These are phyloP conservation scores for Osmozyma mogii DNA, from an alignment of 805 yeast genomes.

Conservation along the genomic window DNA sequence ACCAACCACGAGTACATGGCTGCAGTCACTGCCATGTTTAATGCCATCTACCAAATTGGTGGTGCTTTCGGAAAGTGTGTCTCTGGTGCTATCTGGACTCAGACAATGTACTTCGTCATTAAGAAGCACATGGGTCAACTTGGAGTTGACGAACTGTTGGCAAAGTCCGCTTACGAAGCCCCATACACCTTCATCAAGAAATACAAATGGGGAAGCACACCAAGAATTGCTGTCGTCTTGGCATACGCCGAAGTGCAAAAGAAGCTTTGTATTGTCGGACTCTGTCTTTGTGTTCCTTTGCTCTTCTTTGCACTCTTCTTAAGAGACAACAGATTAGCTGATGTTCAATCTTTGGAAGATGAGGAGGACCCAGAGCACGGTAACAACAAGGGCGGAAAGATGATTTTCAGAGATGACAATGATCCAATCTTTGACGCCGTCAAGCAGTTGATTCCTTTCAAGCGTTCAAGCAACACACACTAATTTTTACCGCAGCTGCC, in stretches of 20 bases:
- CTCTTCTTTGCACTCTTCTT: neutral
- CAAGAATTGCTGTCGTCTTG: neutral
- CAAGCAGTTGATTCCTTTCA: too few species aligned
- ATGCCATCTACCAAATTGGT: conserved; percentile 12
- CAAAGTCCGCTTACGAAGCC: conserved; percentile 6
- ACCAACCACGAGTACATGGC: conserved; percentile 15
- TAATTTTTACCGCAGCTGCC: too few species aligned
- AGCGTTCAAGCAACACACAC: too few species aligned
- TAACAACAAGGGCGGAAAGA: too few species aligned
- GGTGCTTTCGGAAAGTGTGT: conserved; percentile 14
- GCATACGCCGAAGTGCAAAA: neutral
- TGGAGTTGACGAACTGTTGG: conserved; percentile 2
- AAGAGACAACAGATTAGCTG: neutral
- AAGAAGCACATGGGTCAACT: neutral
- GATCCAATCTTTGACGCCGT: too few species aligned
- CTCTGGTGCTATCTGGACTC: conserved; percentile 17
- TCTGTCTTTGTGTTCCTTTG: conserved; percentile 1
- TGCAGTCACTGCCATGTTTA: conserved; percentile 9
- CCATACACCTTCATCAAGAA: neutral
- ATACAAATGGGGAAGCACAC: neutral
- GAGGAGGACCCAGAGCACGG: too few species aligned
- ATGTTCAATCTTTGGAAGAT: neutral
- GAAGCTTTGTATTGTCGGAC: neutral
- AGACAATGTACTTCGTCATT: conserved; percentile 4
- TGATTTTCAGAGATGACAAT: too few species aligned